phyloP scores from a whole-genome alignment of 192 early-diverging fungal genomes.

The Phlyctochytrium bullatum region DNA sequence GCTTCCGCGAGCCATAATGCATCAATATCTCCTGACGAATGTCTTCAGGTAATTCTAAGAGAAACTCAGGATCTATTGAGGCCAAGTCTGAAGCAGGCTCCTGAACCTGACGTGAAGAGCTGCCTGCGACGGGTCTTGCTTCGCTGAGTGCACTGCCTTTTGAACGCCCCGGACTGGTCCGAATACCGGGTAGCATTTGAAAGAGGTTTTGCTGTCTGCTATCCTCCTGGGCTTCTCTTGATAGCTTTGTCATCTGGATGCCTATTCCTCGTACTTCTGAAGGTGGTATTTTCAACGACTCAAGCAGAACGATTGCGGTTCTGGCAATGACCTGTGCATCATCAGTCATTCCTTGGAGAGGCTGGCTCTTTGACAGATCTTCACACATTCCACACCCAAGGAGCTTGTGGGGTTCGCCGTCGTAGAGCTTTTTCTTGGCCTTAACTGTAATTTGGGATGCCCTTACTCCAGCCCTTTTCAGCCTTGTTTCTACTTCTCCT shows the following conservation, averaged over 20 bases:
- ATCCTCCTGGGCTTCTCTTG: too few species aligned
- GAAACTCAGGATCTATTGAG: too few species aligned
- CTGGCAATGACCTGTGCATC: constrained; percentile 9
- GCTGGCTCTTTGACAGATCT: constrained; percentile 34
- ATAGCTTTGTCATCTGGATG: constrained; percentile 36
- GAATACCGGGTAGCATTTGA: too few species aligned
- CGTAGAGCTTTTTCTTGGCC: constrained; percentile 46
- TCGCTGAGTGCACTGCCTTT: too few species aligned
- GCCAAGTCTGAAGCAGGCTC: too few species aligned
- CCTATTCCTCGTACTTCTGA: constrained; percentile 43
- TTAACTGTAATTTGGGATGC: constrained; percentile 70
- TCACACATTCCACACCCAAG: constrained; percentile 47
- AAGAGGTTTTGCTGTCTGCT: too few species aligned
- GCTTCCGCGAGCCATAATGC: too few species aligned
- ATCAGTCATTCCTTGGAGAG: constrained; percentile 8
- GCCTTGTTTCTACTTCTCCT: constrained; percentile 62
- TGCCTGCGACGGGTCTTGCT: too few species aligned
- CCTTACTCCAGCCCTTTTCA: constrained; percentile 50
- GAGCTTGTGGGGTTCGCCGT: constrained; percentile 46
- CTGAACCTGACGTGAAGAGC: too few species aligned
- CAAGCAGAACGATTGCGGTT: constrained; percentile 23
- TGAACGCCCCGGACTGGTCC: too few species aligned
- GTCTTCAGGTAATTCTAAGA: too few species aligned
- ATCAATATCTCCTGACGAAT: too few species aligned
- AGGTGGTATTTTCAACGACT: constrained; percentile 22